Base-by-base conservation (phyloP, 495 filamentous ascomycete genomes). In the Chaetomium fimeti region DNA sequence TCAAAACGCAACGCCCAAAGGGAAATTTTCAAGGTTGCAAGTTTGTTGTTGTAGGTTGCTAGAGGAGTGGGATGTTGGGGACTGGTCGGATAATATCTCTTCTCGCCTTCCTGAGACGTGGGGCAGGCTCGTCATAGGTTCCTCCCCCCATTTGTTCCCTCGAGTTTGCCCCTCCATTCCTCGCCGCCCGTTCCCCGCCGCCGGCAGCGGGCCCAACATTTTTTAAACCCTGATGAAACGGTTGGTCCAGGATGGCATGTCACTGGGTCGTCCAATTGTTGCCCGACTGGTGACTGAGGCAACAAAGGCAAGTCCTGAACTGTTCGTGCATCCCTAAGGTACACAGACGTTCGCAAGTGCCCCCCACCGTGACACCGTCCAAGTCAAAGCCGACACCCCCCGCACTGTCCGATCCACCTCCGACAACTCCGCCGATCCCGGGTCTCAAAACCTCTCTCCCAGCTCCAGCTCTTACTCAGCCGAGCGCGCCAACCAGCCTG, bases 401-500 rank as follows among this genome's bases (percentile, higher is more conserved):
- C 32, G 32, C 32, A 24, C 32, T 22, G 53, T 56, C 53, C 53
- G 53, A 56, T 40, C 32, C 29, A 28, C 13, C 45, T 40, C 58
- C 27, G 18, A 48, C 7, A 42, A 36, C 29, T 32, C 47, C 58
- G 28, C 45, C 45, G 58, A 60, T 60, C 28, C 22, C 40, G 54
- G 32, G 20, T 40, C 7, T 60, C 27, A 16, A 20, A 28, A 5
- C 38, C 27, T 18, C 2, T 29, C 45, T 5, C 5, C 16, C n/a
- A 49, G 8, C n/a, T 13, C 2, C 4, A 22, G 9, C 32, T 15
- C 55, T 66, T 66, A 66, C 64, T 66, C 64, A 66, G 57, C 63
- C 63, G 32, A 36, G 32, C 32, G 49, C 57, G 29, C 56, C 28
- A 53, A 52, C 49, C 28, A 29, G 47, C 13, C 24, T 29, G 51